Evolutionary conservation across 495 filamentous ascomycete species (phyloP), one percentile per base, ranked within the genome.

Genomic region (Ascodesmis nigricans): DNA sequence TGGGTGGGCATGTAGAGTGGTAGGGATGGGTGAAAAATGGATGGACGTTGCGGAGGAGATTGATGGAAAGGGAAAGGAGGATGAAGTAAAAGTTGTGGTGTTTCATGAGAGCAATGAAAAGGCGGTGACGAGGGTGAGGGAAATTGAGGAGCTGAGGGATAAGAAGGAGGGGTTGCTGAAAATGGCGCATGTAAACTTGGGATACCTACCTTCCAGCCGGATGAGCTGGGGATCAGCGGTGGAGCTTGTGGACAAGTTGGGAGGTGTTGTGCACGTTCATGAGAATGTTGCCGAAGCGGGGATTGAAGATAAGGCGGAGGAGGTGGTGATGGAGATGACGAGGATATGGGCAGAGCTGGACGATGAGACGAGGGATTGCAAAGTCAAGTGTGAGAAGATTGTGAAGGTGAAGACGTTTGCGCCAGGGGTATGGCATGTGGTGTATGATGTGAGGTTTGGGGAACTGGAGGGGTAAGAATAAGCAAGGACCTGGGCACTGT

Each of bases 391-490:
- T 41, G 64, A 69, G 38, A 74, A 87, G 56, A 65, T 81, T 11
- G 74, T 84, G 55, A 56, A 60, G 39, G 80, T 91, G 35, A 92
- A 92, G 64, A 81, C 78, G 13, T 90, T 77, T 61, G 82, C 78
- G 35, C 82, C 83, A n/a, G 80, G 73, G 2, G 73, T 91, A 0
- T 71, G 78, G 68, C 81, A 91, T 59, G 76, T 69, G 40, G 83
- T 91, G 5, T 75, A 81, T 52, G 83, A 92, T 57, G 60, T 92
- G 10, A 56, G 56, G 39, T 53, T 83, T 52, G 55, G 40, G 38
- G 27, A 5, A 10, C 8, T 7, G 8, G 11, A 29, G 17, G 20
- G 22, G 13, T 21, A 15, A 15, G 15, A 26, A 28, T 36, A 39
- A 25, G 20, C n/a, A n/a, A n/a, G n/a, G n/a, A n/a, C n/a, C n/a